Evolutionary conservation across 192 early-diverging fungal species (phyloP).

Genomic region (Coemansia umbellata): DNA sequence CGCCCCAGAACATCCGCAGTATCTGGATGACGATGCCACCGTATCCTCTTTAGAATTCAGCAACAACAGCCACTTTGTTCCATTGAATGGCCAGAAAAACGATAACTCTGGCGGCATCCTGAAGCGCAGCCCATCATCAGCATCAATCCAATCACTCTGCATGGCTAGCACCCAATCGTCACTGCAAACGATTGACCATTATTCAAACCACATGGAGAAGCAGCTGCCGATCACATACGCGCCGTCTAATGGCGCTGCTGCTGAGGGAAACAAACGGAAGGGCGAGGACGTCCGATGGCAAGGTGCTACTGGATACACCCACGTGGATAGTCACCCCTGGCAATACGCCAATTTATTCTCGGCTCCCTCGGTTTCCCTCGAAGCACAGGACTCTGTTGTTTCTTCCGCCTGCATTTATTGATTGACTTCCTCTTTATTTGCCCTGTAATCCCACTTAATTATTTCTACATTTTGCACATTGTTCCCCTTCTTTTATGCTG

Average conservation of each 20-base stretch:
- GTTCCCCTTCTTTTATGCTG: neutral
- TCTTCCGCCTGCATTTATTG: slow-evolving; percentile 15
- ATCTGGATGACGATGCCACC: neutral
- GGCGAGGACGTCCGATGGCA: neutral
- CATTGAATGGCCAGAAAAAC: neutral
- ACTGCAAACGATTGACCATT: no score
- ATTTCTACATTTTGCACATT: neutral
- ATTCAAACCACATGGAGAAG: no score
- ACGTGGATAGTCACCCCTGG: slow-evolving; percentile 1
- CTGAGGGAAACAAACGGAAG: neutral
- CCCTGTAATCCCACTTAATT: neutral
- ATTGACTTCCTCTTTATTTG: neutral
- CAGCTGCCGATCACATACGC: no score
- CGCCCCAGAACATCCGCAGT: neutral
- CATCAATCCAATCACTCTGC: slow-evolving; percentile 13
- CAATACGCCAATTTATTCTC: slow-evolving; percentile 12
- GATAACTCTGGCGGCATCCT: neutral
- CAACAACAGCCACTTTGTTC: neutral
- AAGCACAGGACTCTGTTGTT: neutral
- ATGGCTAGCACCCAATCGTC: no score
- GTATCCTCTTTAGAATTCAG: neutral
- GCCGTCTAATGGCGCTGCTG: neutral
- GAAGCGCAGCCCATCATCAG: slow-evolving; percentile 22
- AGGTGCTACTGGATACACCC: neutral
- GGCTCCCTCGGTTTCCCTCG: neutral